Evolutionary conservation across 345 rosid species (phyloP), one percentile per base, ranked within the genome.

Genomic region (Anacardium occidentale): DNA sequence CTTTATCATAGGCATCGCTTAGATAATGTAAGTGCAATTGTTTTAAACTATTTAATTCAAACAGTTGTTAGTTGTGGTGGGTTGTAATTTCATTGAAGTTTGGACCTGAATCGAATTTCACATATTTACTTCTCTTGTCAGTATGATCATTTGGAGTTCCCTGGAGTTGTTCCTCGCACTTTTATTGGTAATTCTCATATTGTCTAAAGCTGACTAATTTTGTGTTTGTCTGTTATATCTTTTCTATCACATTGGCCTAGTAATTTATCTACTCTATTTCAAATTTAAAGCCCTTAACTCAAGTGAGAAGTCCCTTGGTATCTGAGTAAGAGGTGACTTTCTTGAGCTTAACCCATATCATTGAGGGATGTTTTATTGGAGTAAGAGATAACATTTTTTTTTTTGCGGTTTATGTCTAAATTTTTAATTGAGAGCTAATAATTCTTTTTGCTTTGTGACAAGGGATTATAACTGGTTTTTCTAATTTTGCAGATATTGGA

Each of bases 141-240:
- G 98, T 92, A 95, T 81, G 99, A 92, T 83, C 98, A 95, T 83
- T 75, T 92, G 84, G 98, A 95, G 81, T 95, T 92, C 79, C 91
- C 99, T 54, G 98, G 99, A 75, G 98, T 95, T 73, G 98, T 95
- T 72, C 98, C 97, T 76, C 98, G 98, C 72, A 90, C 99, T 74
- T 95, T 95, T 66, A 84, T 92, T 0, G 98, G 98, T 89, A 79
- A 67, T 74, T 51, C 72, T 21, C 14, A 13, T 48, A 8, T 56
- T 15, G 14, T 22, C 34, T 0, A 12, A 45, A 26, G 20, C 48
- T 60, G 64, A 14, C 0, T 10, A 18, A 45, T 17, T 57, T 20
- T 18, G 32, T 59, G 59, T 62, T 18, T 26, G 22, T 73, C 67
- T 24, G 24, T 22, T 48, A 0, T 11, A 13, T 73, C 50, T 53